Evolutionary conservation across 345 rosid species (phyloP), one percentile per base, ranked within the genome.

Genomic region (Eucalyptus curtisii): DNA sequence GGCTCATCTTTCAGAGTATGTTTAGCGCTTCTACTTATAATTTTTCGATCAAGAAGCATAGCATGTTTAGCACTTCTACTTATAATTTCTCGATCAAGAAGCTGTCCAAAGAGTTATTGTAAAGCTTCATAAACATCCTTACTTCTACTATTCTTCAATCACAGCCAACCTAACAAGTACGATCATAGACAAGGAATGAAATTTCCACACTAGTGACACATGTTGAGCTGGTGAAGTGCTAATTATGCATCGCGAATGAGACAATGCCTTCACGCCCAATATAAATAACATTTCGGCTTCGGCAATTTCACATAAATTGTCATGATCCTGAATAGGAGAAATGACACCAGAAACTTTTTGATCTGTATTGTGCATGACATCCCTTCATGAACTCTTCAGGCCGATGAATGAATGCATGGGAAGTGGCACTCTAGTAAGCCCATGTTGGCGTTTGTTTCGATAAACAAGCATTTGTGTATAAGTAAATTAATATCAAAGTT

Each of bases 381-480:
- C 88, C 47, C 88, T 87, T 88, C 92, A 89, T 81, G 95, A 93
- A 91, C 96, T 80, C 85, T 96, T 92, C 88, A 97, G 40, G 92
- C 96, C 96, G 88, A 97, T 97, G 92, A 96, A 95, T 98, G 98
- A 97, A 89, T 96, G 98, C 89, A 90, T 86, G 85, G 98, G 97
- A 89, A 97, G 95, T 16, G 98, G 98, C 92, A 96, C 96, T 94
- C 94, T 95, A 97, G 89, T 92, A 95, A 80, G 96, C 95, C 98
- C 53, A 50, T 50, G 53, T 16, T 50, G 53, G 53, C 15, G 53
- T 50, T 50, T 50, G 53, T 50, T 6, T 16, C 8, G 8, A 50
- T 16, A 50, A 50, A 16, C 53, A 50, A 50, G 0, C 3, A 50
- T 16, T 6, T 8, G 0, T 16, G 53, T 50, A 49, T 49, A 49